Evolutionary conservation across 192 early-diverging fungal genomes (phyloP).

Genomic region (Jimgerdemannia lactiflua): DNA sequence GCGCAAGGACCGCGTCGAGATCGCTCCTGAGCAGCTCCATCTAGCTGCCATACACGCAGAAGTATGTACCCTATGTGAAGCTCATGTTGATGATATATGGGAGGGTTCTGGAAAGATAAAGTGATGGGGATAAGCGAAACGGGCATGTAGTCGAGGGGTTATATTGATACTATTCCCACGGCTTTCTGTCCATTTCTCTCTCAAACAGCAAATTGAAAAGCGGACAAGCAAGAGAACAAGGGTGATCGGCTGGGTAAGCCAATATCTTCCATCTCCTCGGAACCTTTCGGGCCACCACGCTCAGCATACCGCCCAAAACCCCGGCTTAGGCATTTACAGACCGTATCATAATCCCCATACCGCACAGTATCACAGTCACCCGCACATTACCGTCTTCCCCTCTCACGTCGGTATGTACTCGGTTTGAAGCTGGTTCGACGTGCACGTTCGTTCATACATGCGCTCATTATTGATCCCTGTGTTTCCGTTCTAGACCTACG

Average conservation of each 20-base stretch:
- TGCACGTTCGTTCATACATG: background rate
- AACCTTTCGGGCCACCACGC: background rate
- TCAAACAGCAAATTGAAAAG: constrained; percentile 31
- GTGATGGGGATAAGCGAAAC: no score
- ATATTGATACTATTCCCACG: no score
- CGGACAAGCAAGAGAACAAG: constrained; percentile 30
- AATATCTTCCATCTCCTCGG: background rate
- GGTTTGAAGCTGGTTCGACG: background rate
- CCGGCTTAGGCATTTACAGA: background rate
- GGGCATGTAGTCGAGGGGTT: no score
- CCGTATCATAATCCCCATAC: background rate
- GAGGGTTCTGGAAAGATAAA: no score
- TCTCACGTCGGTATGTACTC: constrained; percentile 42
- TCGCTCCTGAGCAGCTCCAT: constrained; percentile 45
- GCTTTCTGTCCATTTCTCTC: background rate
- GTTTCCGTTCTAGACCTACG: constrained; percentile 28
- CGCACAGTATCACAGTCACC: constrained; percentile 50
- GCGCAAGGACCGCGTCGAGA: constrained; percentile 50
- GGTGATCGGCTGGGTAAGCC: constrained; percentile 50
- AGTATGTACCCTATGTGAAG: constrained; percentile 11
- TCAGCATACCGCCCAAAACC: no score
- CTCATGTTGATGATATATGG: no score
- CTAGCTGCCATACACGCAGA: constrained; percentile 47
- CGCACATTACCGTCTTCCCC: constrained; percentile 50
- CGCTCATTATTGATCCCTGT: background rate